These are phyloP conservation scores for Globisporangium spinosum DNA, from an alignment of 352 stramenopile species.

Conservation along the genomic window DNA sequence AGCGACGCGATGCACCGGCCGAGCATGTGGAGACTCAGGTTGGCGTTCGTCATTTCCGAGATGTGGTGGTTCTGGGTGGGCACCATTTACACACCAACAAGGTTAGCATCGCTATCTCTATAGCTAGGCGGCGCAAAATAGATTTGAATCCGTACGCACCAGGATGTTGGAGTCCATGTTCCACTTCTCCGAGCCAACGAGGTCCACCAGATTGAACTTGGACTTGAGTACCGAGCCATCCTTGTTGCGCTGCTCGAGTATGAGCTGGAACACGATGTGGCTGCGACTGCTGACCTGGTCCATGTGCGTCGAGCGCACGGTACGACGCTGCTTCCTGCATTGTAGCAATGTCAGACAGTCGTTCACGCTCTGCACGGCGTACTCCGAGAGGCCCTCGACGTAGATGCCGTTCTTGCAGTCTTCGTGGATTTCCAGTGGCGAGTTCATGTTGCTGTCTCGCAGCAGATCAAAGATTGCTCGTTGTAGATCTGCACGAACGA, in stretches of 20 bases:
- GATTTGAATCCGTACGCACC: constrained; percentile 20
- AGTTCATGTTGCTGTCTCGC: constrained; percentile 72
- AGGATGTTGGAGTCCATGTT: constrained; percentile 80
- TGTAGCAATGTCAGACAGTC: constrained; percentile 87
- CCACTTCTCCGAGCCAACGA: constrained; percentile 93
- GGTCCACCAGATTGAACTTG: constrained; percentile 94
- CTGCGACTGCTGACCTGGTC: constrained; percentile 89
- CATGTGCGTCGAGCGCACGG: constrained; percentile 89
- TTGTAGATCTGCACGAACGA: constrained; percentile 92
- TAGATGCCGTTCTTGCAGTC: constrained; percentile 86
- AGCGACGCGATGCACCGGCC: constrained; percentile 86
- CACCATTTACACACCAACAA: neutral
- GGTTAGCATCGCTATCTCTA: neutral
- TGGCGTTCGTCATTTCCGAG: constrained; percentile 94
- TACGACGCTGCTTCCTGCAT: constrained; percentile 80
- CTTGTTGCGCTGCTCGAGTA: constrained; percentile 71
- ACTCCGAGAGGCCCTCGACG: constrained; percentile 90
- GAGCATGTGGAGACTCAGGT: constrained; percentile 90
- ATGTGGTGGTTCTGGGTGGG: constrained; percentile 61
- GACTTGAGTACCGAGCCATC: constrained; percentile 79
- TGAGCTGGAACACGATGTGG: constrained; percentile 88
- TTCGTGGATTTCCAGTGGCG: constrained; percentile 82
- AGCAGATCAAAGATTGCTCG: constrained; percentile 90
- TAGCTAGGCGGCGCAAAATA: neutral
- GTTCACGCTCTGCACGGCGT: constrained; percentile 77